Evolutionary conservation across 441 rosid genomes (phyloP).

Genomic region (Pelargonium australe): DNA sequence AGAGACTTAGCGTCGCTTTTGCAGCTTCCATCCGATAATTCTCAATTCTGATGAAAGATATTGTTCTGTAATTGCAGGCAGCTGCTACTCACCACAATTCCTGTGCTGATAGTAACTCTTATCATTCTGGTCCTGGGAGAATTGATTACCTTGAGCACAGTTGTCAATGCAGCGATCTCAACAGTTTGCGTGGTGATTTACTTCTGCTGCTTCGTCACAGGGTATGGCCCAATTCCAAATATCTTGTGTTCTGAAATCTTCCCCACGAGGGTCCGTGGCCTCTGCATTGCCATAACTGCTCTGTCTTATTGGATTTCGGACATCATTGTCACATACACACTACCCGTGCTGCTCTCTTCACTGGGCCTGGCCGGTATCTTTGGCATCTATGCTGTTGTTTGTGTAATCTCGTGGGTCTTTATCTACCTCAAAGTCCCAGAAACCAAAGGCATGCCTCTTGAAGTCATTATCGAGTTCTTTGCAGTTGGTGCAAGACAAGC

Average conservation of each 20-base stretch:
- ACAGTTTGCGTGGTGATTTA: conserved; percentile 58
- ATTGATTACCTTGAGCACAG: conserved; percentile 35
- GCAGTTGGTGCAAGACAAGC: conserved; percentile 54
- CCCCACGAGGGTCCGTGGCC: conserved; percentile 72
- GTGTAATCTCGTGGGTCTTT: conserved; percentile 51
- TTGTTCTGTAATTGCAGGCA: conserved; percentile 30
- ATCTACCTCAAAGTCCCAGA: conserved; percentile 66
- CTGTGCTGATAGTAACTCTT: conserved; percentile 49
- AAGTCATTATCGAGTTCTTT: conserved; percentile 69
- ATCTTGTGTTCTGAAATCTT: conserved; percentile 72
- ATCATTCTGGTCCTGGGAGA: conserved; percentile 43
- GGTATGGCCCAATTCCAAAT: conserved; percentile 65
- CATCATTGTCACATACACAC: conserved; percentile 55
- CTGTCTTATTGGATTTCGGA: conserved; percentile 53
- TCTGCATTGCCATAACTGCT: conserved; percentile 57
- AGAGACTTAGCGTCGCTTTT: too few relatives aligned
- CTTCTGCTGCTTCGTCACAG: conserved; percentile 64
- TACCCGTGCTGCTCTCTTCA: conserved; percentile 52
- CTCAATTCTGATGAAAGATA: not conserved
- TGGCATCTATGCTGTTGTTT: conserved; percentile 53
- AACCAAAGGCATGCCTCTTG: conserved; percentile 78
- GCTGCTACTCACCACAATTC: conserved; percentile 58
- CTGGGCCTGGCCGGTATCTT: conserved; percentile 58
- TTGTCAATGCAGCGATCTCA: conserved; percentile 43
- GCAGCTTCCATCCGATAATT: too few relatives aligned